These are phyloP conservation scores for Hebeloma cylindrosporum DNA, from an alignment of 768 basidiomycete genomes.

Conservation along the genomic window DNA sequence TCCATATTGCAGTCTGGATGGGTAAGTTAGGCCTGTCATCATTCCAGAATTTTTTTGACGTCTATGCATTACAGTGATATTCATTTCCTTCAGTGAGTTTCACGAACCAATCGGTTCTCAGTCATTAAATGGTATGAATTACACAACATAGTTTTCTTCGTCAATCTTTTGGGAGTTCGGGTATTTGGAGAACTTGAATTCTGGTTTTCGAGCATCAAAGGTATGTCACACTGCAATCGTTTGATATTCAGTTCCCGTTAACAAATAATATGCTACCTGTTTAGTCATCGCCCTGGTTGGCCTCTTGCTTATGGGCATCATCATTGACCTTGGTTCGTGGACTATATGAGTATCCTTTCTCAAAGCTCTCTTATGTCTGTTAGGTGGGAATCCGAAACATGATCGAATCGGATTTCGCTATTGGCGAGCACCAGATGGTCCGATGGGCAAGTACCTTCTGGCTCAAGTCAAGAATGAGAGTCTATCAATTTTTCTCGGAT, in stretches of 20 bases:
- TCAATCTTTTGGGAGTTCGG: conserved; percentile 63
- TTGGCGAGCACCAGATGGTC: conserved; percentile 50
- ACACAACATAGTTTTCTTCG: conserved; percentile 46
- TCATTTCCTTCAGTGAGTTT: conserved; percentile 57
- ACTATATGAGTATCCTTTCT: background rate
- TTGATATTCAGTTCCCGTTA: background rate
- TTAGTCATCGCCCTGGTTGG: conserved; percentile 47
- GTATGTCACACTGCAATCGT: conserved; percentile 35
- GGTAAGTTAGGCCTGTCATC: conserved; percentile 39
- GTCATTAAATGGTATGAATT: conserved; percentile 3
- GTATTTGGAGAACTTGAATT: conserved; percentile 76
- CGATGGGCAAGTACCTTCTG: conserved; percentile 55
- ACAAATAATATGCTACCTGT: background rate
- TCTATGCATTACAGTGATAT: conserved; percentile 41
- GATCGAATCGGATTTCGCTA: conserved; percentile 52
- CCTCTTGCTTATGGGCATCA: conserved; percentile 57
- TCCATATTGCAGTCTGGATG: conserved; percentile 58
- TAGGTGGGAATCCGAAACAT: conserved; percentile 48
- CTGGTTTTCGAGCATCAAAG: conserved; percentile 71
- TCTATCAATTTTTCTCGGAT: conserved; percentile 61
- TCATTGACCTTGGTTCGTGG: conserved; percentile 61
- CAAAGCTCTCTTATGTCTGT: conserved; percentile 34
- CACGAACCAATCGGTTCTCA: too few relatives aligned
- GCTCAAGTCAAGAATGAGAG: conserved; percentile 47
- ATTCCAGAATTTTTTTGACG: background rate